Evolutionary conservation across 352 stramenopile genomes (phyloP).

Genomic region (Globisporangium nodosum): DNA sequence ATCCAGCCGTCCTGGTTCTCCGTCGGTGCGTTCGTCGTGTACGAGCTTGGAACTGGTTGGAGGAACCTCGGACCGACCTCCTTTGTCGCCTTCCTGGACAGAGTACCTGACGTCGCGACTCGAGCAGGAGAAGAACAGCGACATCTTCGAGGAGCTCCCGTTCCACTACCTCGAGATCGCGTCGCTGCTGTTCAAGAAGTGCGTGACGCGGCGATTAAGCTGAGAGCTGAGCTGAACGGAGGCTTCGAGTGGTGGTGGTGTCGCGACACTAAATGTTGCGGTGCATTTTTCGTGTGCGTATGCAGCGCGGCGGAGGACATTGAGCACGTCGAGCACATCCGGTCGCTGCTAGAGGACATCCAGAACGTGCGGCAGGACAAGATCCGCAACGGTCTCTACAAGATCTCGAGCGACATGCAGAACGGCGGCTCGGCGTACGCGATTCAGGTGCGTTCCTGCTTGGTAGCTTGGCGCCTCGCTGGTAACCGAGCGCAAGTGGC

Average conservation of each 20-base stretch:
- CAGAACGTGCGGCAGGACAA: slow-evolving; percentile 88
- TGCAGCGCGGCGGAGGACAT: slow-evolving; percentile 75
- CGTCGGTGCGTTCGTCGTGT: slow-evolving; percentile 32
- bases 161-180: slow-evolving; percentile 88
- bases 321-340: slow-evolving; percentile 76
- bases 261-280: not conserved
- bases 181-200: slow-evolving; percentile 83
- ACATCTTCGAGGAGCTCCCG: slow-evolving; percentile 75
- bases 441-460: slow-evolving; percentile 35
- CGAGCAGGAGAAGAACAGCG: slow-evolving; percentile 66
- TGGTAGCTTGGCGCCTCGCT: not conserved
- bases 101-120: slow-evolving; percentile 52
- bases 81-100: slow-evolving; percentile 4
- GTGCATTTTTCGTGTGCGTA: too few species aligned
- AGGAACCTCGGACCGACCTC: not conserved
- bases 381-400: slow-evolving; percentile 83
- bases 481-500: not conserved
- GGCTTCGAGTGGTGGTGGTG: not conserved
- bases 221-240: not conserved
- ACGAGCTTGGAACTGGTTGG: too few species aligned
- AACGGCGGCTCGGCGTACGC: slow-evolving; percentile 63
- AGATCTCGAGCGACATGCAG: slow-evolving; percentile 75
- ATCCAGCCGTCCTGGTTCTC: slow-evolving; percentile 78
- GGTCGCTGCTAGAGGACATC: slow-evolving; percentile 80
- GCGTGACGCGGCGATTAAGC: slow-evolving; percentile 5